Percentiles rank a stretch among this genome's conserved stretches.
These are phyloP conservation scores for Colletotrichum musicola DNA, from an alignment of 2,329 filamentous ascomycete species.

Conservation along the genomic window DNA sequence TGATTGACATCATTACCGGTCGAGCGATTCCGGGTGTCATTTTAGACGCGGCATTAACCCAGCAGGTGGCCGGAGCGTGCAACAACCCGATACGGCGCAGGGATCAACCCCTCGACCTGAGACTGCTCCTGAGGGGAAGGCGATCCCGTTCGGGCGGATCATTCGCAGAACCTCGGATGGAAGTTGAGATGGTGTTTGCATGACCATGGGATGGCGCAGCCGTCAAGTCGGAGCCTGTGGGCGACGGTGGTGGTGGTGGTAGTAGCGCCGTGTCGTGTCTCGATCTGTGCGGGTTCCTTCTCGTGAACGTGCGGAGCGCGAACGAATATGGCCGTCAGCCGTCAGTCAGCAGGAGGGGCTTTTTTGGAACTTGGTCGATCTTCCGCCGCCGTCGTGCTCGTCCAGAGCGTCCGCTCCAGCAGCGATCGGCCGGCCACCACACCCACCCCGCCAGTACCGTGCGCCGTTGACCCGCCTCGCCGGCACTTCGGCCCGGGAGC, in stretches of 20 bases:
- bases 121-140: slow-evolving; percentile 43
- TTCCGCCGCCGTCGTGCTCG: slow-evolving; percentile 4
- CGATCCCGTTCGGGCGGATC: slow-evolving; percentile 30
- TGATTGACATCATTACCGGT: slow-evolving; percentile 45
- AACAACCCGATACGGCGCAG: slow-evolving; percentile 41
- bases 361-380: slow-evolving; percentile 11
- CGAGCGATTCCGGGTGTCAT: slow-evolving; percentile 42
- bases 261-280: background rate
- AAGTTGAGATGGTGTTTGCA: slow-evolving; percentile 31
- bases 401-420: slow-evolving; percentile 7
- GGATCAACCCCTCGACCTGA: slow-evolving; percentile 41
- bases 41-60: slow-evolving; percentile 45
- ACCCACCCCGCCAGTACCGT: background rate
- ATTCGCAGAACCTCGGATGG: slow-evolving; percentile 28
- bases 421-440: slow-evolving; percentile 8
- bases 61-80: slow-evolving; percentile 43
- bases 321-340: background rate
- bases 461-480: background rate
- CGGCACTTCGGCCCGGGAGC: slow-evolving; percentile 23
- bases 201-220: slow-evolving; percentile 34
- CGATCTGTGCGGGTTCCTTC: background rate
- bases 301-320: background rate
- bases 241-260: background rate
- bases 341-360: slow-evolving; percentile 19
- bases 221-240: slow-evolving; percentile 20